Evolutionary conservation across 495 filamentous ascomycete species (phyloP).

Genomic region (Glonium stellatum): DNA sequence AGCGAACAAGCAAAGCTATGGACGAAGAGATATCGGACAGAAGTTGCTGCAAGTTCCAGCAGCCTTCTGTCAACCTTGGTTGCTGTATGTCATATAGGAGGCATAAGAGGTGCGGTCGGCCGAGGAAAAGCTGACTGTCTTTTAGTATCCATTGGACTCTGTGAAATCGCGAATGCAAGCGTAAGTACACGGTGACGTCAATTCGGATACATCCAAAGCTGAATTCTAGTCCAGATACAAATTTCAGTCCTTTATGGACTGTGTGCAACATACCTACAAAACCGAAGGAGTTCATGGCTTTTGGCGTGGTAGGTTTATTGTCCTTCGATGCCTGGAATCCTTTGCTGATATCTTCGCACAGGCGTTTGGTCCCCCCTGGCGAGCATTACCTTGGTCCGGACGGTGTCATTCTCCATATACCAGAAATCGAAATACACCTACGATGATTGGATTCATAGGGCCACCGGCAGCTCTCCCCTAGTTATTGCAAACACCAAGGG

Average conservation of each 20-base stretch:
- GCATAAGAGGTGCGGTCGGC: not conserved
- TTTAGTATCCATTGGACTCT: constrained; percentile 70
- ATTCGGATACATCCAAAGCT: not conserved
- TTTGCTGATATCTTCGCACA: constrained; percentile 30
- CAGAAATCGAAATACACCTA: constrained; percentile 73
- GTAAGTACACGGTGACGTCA: constrained; percentile 33
- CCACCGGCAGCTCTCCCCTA: constrained; percentile 64
- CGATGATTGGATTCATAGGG: constrained; percentile 52
- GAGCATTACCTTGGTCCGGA: constrained; percentile 83
- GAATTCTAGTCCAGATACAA: constrained; percentile 48
- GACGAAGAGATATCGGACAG: constrained; percentile 69
- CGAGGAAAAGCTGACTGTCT: constrained; percentile 8
- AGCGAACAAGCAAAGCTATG: constrained; percentile 49
- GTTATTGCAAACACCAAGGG: constrained; percentile 62
- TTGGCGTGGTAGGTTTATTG: constrained; percentile 58
- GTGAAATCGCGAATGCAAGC: constrained; percentile 81
- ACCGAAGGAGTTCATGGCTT: constrained; percentile 68
- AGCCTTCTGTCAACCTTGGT: constrained; percentile 67
- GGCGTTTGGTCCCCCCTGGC: constrained; percentile 73
- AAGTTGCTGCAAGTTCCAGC: constrained; percentile 66
- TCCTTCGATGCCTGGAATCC: not conserved
- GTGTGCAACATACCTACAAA: constrained; percentile 63
- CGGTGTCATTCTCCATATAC: constrained; percentile 90
- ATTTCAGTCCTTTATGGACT: constrained; percentile 61
- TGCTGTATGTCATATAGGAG: constrained; percentile 42